A percentile compares a stretch with the other conserved stretches of the same genome.
Evolutionary conservation across 2,329 filamentous ascomycete species (phyloP).

Genomic region (Phaeosphaeriaceae sp.): DNA sequence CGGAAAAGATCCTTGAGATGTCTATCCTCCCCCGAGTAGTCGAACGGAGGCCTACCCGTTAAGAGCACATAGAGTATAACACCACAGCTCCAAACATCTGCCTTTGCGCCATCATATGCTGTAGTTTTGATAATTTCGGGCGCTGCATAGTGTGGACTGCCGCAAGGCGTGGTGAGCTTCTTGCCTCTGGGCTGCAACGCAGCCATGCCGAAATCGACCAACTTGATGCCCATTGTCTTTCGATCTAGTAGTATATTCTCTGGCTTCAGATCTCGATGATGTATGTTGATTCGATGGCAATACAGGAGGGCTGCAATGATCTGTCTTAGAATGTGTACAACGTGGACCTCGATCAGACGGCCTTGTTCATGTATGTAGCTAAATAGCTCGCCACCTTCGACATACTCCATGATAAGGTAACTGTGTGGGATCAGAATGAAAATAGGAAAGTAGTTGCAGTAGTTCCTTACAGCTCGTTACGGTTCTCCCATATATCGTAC

Average conservation of each 20-base stretch:
- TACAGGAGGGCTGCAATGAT: conserved; percentile 92
- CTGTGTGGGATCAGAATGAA: conserved; percentile 55
- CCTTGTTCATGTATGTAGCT: conserved; percentile 79
- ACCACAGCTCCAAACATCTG: conserved; percentile 90
- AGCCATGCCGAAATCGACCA: conserved; percentile 98
- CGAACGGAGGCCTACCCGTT: conserved; percentile 82
- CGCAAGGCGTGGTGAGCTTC: conserved; percentile 86
- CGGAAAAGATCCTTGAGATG: conserved; percentile 70
- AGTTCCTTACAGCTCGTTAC: conserved; percentile 80
- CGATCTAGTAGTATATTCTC: conserved; percentile 91
- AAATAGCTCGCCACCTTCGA: conserved; percentile 84
- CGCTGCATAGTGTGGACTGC: conserved; percentile 95
- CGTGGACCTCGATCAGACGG: conserved; percentile 77
- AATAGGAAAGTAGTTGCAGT: background rate
- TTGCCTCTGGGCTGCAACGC: conserved; percentile 83
- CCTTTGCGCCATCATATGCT: conserved; percentile 81
- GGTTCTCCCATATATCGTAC: conserved; percentile 98
- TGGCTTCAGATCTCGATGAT: conserved; percentile 93
- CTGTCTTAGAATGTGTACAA: conserved; percentile 86
- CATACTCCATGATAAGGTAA: conserved; percentile 92
- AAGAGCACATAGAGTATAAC: conserved; percentile 84
- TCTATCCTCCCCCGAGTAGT: conserved; percentile 54
- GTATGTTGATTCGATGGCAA: conserved; percentile 93
- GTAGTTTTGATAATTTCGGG: conserved; percentile 83
- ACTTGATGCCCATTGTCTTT: conserved; percentile 76